A percentile compares a stretch with the other conserved stretches of the same genome.
These are phyloP conservation scores for Colletotrichum trifolii DNA, from an alignment of 2,329 filamentous ascomycete species.

Conservation along the genomic window DNA sequence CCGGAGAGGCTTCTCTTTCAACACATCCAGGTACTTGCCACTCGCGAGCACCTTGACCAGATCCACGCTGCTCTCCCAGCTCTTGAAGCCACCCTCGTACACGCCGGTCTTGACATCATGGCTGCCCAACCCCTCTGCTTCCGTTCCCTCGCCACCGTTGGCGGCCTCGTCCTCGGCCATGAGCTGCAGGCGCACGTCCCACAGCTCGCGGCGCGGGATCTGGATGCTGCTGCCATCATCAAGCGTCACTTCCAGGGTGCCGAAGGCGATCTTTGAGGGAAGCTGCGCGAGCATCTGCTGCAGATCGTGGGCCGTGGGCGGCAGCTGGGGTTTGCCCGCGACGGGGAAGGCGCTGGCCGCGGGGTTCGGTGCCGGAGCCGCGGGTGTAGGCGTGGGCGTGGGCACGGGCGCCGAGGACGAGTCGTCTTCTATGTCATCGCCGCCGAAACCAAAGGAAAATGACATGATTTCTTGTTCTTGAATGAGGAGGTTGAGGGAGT, in stretches of 20 bases:
- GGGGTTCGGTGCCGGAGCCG: constrained; percentile 41
- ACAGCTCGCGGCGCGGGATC: constrained; percentile 80
- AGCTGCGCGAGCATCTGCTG: constrained; percentile 65
- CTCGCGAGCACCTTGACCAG: constrained; percentile 74
- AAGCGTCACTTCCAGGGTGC: constrained; percentile 68
- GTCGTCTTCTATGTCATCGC: constrained; percentile 71
- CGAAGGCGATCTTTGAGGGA: constrained; percentile 80
- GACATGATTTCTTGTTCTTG: constrained; percentile 45
- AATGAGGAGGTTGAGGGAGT: background rate
- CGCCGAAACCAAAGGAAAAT: constrained; percentile 71
- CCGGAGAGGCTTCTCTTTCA: constrained; percentile 50
- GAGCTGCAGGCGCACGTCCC: constrained; percentile 83
- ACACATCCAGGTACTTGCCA: constrained; percentile 49
- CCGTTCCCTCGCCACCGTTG: constrained; percentile 47
- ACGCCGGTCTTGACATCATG: constrained; percentile 84
- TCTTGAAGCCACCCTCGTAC: constrained; percentile 90
- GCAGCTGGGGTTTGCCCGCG: constrained; percentile 68
- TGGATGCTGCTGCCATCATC: constrained; percentile 64
- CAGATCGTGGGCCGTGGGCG: constrained; percentile 63
- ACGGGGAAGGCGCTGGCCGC: constrained; percentile 67
- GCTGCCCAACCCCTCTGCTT: constrained; percentile 67
- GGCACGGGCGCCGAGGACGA: constrained; percentile 39
- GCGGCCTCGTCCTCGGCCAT: constrained; percentile 75
- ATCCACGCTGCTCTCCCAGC: constrained; percentile 88
- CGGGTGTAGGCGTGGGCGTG: constrained; percentile 34